Evolutionary conservation across 305 asterid genomes (phyloP).

Genomic region (Solanum hybrid): DNA sequence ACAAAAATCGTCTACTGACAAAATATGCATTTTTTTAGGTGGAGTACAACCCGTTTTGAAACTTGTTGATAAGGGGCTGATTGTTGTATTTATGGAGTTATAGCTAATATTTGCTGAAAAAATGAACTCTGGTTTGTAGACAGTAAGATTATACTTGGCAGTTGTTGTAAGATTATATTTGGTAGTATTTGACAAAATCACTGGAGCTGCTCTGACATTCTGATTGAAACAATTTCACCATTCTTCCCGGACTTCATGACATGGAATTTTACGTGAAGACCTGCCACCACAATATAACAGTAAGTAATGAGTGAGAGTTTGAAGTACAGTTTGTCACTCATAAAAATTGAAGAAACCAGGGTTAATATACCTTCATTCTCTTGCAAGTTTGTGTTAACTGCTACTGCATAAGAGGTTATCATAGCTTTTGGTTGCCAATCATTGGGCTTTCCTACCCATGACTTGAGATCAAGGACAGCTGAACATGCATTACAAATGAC

Average conservation of each 20-base stretch:
- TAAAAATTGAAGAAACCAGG: not conserved
- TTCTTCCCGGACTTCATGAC: conserved; percentile 80
- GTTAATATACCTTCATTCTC: conserved; percentile 62
- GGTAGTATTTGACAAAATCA: not conserved
- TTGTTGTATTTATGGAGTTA: not conserved
- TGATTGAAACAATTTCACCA: conserved; percentile 72
- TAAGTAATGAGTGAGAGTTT: not conserved
- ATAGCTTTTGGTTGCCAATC: conserved; percentile 90
- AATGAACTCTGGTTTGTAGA: not conserved
- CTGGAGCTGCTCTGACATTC: conserved; percentile 86
- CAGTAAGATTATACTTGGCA: not conserved
- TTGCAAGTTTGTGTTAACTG: conserved; percentile 80
- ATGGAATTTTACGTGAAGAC: conserved; percentile 68
- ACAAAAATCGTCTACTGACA: not conserved
- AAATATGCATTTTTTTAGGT: not conserved
- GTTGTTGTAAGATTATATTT: not conserved
- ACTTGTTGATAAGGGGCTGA: not conserved
- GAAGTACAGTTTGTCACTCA: not conserved
- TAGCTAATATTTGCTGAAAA: not conserved
- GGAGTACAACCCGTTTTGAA: not conserved
- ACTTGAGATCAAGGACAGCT: conserved; percentile 69
- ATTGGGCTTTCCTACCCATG: conserved; percentile 68
- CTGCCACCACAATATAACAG: conserved; percentile 31
- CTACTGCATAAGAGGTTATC: conserved; percentile 70
- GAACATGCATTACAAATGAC: conserved; percentile 14